Percentiles rank a stretch among this genome's conserved stretches.
phyloP scores from a whole-genome alignment of 441 rosid genomes.

The Erodium moschatum region DNA sequence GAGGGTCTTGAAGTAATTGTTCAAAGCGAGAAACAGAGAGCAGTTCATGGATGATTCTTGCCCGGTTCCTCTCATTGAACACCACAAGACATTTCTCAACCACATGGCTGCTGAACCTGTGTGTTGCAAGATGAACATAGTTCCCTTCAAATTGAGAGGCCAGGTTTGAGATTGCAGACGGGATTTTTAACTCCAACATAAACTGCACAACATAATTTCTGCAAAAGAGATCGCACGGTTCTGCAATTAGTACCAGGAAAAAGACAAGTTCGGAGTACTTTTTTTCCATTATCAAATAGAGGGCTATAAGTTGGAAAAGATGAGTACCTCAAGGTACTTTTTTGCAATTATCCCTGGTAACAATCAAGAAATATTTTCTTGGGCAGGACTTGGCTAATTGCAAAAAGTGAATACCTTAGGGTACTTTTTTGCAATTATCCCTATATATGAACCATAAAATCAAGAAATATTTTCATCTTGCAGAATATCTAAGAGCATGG shows the following conservation, averaged over 20 bases:
- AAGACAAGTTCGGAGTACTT: no score
- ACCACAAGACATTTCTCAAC: conserved; percentile 42
- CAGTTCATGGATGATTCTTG: conserved; percentile 37
- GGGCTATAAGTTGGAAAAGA: neutral
- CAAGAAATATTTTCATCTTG: no score
- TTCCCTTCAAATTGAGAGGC: conserved; percentile 35
- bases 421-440: no score
- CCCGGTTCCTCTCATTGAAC: conserved; percentile 26
- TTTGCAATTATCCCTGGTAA: no score
- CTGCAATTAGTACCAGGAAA: neutral
- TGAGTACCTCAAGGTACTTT: no score
- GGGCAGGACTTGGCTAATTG: no score
- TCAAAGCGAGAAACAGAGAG: conserved; percentile 34
- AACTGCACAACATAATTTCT: conserved; percentile 58
- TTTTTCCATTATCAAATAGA: neutral
- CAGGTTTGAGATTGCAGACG: conserved; percentile 25
- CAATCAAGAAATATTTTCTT: no score
- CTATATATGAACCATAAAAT: no score
- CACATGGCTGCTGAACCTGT: conserved; percentile 54
- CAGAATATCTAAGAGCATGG: no score
- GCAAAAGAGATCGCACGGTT: conserved; percentile 18
- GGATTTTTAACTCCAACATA: conserved; percentile 34
- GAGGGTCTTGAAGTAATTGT: conserved; percentile 47
- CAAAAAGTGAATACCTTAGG: no score
- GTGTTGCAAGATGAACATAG: conserved; percentile 42